A percentile compares a stretch with the other conserved stretches of the same genome.
These are phyloP conservation scores for Fusarium sp. DNA, from an alignment of 2,329 filamentous ascomycete genomes.

Conservation along the genomic window DNA sequence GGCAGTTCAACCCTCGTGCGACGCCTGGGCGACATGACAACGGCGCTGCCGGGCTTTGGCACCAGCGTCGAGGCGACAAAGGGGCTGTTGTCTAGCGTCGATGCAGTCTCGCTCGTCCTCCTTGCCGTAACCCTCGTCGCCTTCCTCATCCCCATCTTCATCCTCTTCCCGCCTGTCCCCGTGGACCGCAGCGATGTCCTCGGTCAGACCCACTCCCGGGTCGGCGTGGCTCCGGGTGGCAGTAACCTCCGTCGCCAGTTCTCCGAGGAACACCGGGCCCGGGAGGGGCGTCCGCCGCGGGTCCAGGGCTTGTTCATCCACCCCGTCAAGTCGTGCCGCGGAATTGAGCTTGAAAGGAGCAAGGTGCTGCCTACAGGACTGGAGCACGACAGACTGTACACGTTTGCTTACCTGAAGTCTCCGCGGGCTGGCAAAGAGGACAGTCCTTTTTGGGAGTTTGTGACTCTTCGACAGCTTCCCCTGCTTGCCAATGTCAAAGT, in stretches of 20 bases:
- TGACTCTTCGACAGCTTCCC: slow-evolving; percentile 77
- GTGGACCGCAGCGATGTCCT: slow-evolving; percentile 65
- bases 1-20: slow-evolving; percentile 28
- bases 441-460: slow-evolving; percentile 71
- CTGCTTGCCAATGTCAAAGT: slow-evolving; percentile 76
- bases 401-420: slow-evolving; percentile 72
- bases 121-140: slow-evolving; percentile 57
- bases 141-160: slow-evolving; percentile 64
- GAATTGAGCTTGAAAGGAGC: slow-evolving; percentile 75
- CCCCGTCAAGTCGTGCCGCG: slow-evolving; percentile 84
- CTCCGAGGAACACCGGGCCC: slow-evolving; percentile 33
- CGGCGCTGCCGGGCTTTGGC: slow-evolving; percentile 29
- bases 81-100: slow-evolving; percentile 40
- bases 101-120: slow-evolving; percentile 50
- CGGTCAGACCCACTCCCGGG: slow-evolving; percentile 62
- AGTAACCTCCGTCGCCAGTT: slow-evolving; percentile 51
- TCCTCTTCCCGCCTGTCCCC: slow-evolving; percentile 65
- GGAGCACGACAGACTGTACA: slow-evolving; percentile 84
- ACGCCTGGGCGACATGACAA: slow-evolving; percentile 32
- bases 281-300: slow-evolving; percentile 32
- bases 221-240: slow-evolving; percentile 54
- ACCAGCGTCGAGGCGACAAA: slow-evolving; percentile 25
- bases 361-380: slow-evolving; percentile 76
- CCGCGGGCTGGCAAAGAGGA: slow-evolving; percentile 46
- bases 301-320: slow-evolving; percentile 79